phyloP scores from a whole-genome alignment of 2,329 filamentous ascomycete species.

The Aspergillus sp. region DNA sequence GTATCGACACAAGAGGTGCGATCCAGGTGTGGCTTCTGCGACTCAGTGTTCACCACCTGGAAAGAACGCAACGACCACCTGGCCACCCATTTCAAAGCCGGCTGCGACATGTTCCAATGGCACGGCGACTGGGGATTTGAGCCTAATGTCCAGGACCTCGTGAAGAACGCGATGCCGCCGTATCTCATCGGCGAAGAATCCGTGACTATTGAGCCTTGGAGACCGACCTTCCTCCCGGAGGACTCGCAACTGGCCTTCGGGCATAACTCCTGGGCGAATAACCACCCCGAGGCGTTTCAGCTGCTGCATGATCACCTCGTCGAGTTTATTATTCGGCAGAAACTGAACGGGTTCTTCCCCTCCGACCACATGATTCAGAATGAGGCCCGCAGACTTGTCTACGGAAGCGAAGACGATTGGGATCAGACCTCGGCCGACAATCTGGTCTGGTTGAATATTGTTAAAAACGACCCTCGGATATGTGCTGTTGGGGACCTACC shows the following conservation, averaged over 20 bases:
- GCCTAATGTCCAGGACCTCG: constrained; percentile 28
- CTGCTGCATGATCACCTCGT: constrained; percentile 1
- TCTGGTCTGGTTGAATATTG: not conserved
- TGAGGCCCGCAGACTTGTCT: constrained; percentile 5
- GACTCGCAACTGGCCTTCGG: not conserved
- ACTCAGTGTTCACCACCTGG: constrained; percentile 4
- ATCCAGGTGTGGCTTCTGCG: constrained; percentile 31
- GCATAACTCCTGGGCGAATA: not conserved
- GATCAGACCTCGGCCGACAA: constrained; percentile 11
- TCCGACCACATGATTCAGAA: constrained; percentile 8
- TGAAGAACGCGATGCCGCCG: constrained; percentile 37
- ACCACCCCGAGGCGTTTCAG: constrained; percentile 5
- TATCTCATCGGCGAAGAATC: constrained; percentile 34
- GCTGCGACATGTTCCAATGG: constrained; percentile 36
- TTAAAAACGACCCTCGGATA: not conserved
- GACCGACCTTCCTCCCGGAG: not conserved
- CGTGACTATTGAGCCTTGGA: constrained; percentile 6
- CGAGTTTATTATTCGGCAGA: constrained; percentile 5
- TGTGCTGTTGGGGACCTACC: not conserved
- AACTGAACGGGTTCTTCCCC: not conserved
- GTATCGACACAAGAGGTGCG: constrained; percentile 50
- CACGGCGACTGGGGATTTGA: constrained; percentile 39
- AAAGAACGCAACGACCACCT: constrained; percentile 30
- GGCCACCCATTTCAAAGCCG: constrained; percentile 36
- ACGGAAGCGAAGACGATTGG: constrained; percentile 5